Evolutionary conservation across 352 stramenopile species (phyloP).

Genomic region (Phytophthora colocasiae): DNA sequence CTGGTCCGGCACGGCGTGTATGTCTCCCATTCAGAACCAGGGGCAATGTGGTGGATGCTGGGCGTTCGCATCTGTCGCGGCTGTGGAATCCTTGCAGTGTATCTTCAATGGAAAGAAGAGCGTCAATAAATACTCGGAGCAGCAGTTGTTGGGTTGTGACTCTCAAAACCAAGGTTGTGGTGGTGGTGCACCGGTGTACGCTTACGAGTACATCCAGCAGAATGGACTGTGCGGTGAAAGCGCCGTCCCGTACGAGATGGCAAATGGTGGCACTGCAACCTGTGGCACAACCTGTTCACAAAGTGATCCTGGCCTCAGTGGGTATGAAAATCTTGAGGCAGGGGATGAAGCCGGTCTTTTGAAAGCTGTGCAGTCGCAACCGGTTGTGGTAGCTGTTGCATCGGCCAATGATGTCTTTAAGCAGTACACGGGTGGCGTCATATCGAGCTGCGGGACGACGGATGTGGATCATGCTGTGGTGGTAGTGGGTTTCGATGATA

Average conservation of each 20-base stretch:
- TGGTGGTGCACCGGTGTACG: constrained; percentile 91
- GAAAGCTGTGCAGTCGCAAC: constrained; percentile 88
- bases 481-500: constrained; percentile 92
- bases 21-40: constrained; percentile 93
- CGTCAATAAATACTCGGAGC: constrained; percentile 89
- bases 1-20: constrained; percentile 47
- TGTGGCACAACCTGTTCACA: constrained; percentile 44
- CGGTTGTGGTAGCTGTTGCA: constrained; percentile 94
- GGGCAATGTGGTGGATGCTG: constrained; percentile 96
- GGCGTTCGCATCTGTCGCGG: constrained; percentile 94
- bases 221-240: constrained; percentile 80
- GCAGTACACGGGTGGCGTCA: constrained; percentile 94
- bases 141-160: constrained; percentile 93
- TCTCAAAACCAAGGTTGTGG: constrained; percentile 87
- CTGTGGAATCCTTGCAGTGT: constrained; percentile 90
- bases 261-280: constrained; percentile 14
- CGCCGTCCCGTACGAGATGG: constrained; percentile 77
- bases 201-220: constrained; percentile 91
- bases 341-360: constrained; percentile 73
- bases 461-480: constrained; percentile 97
- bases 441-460: constrained; percentile 74
- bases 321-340: constrained; percentile 70
- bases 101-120: constrained; percentile 64
- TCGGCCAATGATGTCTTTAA: constrained; percentile 94
- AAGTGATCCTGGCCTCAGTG: constrained; percentile 37